Percentiles rank a stretch among this genome's conserved stretches.
These are phyloP conservation scores for Oryza coarctata DNA, from an alignment of 176 grass and related monocot species.

Conservation along the genomic window DNA sequence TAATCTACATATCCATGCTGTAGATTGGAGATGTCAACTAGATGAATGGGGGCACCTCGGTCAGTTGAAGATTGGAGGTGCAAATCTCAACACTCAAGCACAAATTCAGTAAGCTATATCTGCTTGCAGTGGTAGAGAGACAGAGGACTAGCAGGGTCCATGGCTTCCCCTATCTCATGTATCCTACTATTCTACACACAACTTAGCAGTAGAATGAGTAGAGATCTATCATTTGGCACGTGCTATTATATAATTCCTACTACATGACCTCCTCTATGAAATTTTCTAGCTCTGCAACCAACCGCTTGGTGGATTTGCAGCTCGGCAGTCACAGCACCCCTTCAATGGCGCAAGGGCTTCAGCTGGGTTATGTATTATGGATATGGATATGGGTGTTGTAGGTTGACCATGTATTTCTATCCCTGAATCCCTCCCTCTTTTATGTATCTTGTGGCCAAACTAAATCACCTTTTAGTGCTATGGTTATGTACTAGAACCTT, in stretches of 20 bases:
- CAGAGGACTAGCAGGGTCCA: neutral
- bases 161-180: neutral
- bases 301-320: neutral
- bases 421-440: neutral
- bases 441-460: neutral
- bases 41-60: neutral
- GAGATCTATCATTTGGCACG: neutral
- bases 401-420: neutral
- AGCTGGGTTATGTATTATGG: neutral
- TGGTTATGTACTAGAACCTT: neutral
- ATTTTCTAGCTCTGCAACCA: neutral
- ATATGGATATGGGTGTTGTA: neutral
- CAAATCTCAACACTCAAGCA: neutral
- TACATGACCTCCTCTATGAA: neutral
- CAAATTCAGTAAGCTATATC: neutral
- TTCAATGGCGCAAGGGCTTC: neutral
- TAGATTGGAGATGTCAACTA: neutral
- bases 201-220: neutral
- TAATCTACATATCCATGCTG: neutral
- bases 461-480: neutral
- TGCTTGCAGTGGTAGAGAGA: neutral
- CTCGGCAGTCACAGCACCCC: neutral
- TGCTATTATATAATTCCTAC: neutral
- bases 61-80: neutral
- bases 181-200: neutral